phyloP scores from a whole-genome alignment of 371 early-diverging fungal genomes.

The Mucor sp. region DNA sequence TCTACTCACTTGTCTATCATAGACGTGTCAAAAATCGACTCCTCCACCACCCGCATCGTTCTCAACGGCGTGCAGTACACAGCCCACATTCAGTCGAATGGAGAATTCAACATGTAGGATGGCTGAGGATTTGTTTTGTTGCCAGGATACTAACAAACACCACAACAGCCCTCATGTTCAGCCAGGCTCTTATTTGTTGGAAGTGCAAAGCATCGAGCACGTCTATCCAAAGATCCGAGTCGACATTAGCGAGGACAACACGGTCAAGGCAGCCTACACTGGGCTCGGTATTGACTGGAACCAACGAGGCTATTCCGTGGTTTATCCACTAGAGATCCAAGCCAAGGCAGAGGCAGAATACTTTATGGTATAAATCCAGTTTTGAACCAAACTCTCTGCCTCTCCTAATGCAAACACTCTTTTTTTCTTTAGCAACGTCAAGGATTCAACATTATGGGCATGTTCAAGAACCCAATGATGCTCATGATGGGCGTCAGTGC shows the following conservation, averaged over 20 bases:
- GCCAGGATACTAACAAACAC: neutral
- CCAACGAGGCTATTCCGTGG: slow-evolving; percentile 31
- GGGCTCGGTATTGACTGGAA: slow-evolving; percentile 41
- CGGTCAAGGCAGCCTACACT: slow-evolving; percentile 39
- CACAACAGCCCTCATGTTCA: slow-evolving; percentile 24
- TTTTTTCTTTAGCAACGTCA: slow-evolving; percentile 37
- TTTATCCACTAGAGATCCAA: slow-evolving; percentile 42
- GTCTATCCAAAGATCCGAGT: slow-evolving; percentile 53
- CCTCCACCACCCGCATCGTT: slow-evolving; percentile 10
- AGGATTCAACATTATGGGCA: slow-evolving; percentile 44
- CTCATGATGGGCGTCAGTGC: slow-evolving; percentile 51
- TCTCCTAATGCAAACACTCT: neutral
- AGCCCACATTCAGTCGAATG: slow-evolving; percentile 14
- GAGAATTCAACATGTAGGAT: slow-evolving; percentile 25
- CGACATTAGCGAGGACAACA: slow-evolving; percentile 38
- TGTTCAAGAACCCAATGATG: slow-evolving; percentile 57
- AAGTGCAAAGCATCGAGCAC: slow-evolving; percentile 47
- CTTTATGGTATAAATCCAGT: slow-evolving; percentile 50
- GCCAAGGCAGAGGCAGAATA: slow-evolving; percentile 52
- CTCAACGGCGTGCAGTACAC: slow-evolving; percentile 15
- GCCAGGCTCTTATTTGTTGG: slow-evolving; percentile 50
- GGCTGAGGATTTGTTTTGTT: neutral
- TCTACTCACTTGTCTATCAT: neutral
- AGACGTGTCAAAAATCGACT: slow-evolving; percentile 23
- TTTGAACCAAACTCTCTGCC: neutral